Evolutionary conservation across 331 rosid species (phyloP).

Genomic region (Cydonia oblonga): DNA sequence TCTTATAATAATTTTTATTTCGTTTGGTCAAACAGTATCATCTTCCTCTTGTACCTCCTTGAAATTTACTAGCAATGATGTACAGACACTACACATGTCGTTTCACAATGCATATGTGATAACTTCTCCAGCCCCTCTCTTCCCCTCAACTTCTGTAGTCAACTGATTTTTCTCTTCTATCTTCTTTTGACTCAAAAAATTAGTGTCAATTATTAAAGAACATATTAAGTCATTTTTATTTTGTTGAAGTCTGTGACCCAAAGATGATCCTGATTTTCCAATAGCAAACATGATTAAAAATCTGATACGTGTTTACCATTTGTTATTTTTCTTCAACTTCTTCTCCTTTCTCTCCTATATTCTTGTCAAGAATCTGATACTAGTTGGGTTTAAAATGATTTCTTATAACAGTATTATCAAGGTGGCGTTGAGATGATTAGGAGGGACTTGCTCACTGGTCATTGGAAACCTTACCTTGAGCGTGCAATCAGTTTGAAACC

Average conservation of each 20-base stretch:
- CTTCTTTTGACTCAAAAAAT: no score
- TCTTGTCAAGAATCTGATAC: constrained; percentile 8
- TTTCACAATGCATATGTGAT: no score
- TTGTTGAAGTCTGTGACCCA: background rate
- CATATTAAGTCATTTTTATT: no score
- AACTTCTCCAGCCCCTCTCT: no score
- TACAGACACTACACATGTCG: no score
- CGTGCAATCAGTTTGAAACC: constrained; percentile 92
- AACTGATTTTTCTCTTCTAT: no score
- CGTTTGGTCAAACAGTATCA: background rate
- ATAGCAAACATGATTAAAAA: background rate
- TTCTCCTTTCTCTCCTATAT: background rate
- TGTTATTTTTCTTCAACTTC: no score
- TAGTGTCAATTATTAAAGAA: no score
- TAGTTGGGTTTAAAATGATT: background rate
- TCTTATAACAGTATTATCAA: constrained; percentile 52
- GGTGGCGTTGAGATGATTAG: constrained; percentile 96
- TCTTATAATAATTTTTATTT: background rate
- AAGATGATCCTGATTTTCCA: background rate
- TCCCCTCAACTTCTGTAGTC: no score
- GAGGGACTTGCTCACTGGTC: constrained; percentile 94
- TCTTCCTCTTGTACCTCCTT: background rate
- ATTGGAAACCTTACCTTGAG: constrained; percentile 94
- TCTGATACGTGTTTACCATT: no score
- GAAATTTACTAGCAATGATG: no score